Base-by-base conservation (phyloP, 805 yeast genomes). In the Candida broadrunensis region DNA sequence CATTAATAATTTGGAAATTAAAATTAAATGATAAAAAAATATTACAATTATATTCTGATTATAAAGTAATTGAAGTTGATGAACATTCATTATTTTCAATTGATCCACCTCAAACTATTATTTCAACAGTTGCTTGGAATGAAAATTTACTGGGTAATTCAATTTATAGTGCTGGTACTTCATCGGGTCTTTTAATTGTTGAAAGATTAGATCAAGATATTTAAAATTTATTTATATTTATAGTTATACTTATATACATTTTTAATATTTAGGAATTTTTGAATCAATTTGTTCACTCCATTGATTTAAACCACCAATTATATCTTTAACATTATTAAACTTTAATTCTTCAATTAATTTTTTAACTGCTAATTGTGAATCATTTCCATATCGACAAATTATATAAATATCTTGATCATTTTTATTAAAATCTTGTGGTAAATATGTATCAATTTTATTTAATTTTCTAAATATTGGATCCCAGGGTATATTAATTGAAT, bases 371-470 rank as follows among this genome's bases (percentile, higher is more conserved):
- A 80, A 60, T 52, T 86, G 89, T 0, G 98, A 90, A 57, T 93
- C 98, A 58, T 88, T 89, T 8, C 99, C 99, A 55, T 73, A 81
- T 24, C 97, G 72, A 61, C 99, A 93, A 15, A 91, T 69, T 0
- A 88, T 85, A 41, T 72, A 75, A 0, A 85, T 58, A 3, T 47
- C 50, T 42, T 53, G 61, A 3, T 46, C 36, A 15, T 49, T 51
- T 23, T 52, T 54, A 36, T 51, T 45, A 35, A 58, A 53, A 6
- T 18, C 44, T 1, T 52, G 36, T 2, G 58, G 64, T 2, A 66
- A 42, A 20, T 43, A 42, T 4, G 45, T 42, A 26, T 54, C 55
- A 15, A 60, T 44, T 12, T 42, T 38, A 9, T 58, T 61, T 5
- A 46, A 21, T 42, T 58, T 57, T 37, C 56, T 61, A 35, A 70